These are phyloP conservation scores for Trametes cinnabarina DNA, from an alignment of 768 basidiomycete species.

Conservation along the genomic window DNA sequence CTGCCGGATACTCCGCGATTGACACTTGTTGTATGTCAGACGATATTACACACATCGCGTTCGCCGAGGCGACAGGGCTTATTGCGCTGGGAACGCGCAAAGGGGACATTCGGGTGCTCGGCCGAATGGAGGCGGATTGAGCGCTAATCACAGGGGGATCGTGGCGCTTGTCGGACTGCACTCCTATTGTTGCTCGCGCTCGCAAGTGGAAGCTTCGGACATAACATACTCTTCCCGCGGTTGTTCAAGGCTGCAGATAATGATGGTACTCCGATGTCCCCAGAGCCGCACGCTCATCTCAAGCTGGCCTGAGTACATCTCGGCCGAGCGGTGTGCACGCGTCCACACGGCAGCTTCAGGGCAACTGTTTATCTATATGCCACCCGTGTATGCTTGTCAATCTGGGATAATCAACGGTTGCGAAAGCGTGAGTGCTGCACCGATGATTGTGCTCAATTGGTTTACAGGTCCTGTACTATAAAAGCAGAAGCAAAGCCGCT, in stretches of 20 bases:
- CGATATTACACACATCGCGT: conserved; percentile 32
- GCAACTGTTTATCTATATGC: too few species aligned
- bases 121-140: conserved; percentile 8
- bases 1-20: neutral
- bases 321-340: neutral
- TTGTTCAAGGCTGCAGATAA: neutral
- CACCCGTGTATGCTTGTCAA: too few species aligned
- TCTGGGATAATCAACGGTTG: too few species aligned
- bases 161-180: neutral
- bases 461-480: too few species aligned
- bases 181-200: neutral
- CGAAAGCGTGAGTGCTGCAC: too few species aligned
- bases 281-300: too few species aligned
- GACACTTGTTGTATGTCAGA: conserved; percentile 16
- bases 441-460: too few species aligned
- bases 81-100: conserved; percentile 30
- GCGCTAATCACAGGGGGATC: neutral
- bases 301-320: neutral
- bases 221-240: neutral
- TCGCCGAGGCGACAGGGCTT: conserved; percentile 31
- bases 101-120: conserved; percentile 26
- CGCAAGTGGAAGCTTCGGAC: neutral
- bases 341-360: neutral
- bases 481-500: too few species aligned
- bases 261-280: neutral